Conservation (phyloP, 2,329 filamentous ascomycete genomes). For the Fusarium ambrosium region DNA sequence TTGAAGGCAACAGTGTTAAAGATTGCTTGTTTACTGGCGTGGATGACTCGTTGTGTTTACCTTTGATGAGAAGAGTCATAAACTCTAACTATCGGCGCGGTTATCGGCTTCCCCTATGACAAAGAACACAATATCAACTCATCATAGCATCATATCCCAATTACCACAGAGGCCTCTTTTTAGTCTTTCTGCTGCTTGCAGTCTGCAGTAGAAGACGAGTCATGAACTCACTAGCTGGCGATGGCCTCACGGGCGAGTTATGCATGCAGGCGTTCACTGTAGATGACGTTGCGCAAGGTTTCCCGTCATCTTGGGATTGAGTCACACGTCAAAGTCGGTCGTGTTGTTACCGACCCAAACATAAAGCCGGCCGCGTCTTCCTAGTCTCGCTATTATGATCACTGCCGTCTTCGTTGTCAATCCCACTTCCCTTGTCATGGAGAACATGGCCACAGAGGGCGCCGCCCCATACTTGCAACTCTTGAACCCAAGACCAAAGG, state of each 20-base stretch:
- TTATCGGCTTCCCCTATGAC: neutral
- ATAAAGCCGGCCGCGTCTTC: neutral
- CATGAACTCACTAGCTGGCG: neutral
- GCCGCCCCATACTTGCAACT: neutral
- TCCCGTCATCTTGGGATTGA: neutral
- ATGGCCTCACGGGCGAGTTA: neutral
- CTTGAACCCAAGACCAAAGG: neutral
- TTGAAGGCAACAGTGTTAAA: neutral
- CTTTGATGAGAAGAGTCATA: neutral
- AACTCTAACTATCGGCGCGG: neutral
- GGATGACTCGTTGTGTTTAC: neutral
- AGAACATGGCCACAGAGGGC: neutral
- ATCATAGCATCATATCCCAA: neutral
- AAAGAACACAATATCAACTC: neutral
- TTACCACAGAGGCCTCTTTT: neutral
- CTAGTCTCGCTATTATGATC: neutral
- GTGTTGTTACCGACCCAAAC: neutral
- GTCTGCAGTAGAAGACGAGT: neutral
- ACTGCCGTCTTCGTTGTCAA: neutral
- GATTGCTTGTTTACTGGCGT: neutral
- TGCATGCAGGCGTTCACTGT: neutral
- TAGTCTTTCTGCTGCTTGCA: neutral
- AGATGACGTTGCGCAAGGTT: neutral
- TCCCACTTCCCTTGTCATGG: neutral
- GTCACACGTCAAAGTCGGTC: neutral